Evolutionary conservation across 2,329 filamentous ascomycete species (phyloP).

Genomic region (Colletotrichum endophyticum): DNA sequence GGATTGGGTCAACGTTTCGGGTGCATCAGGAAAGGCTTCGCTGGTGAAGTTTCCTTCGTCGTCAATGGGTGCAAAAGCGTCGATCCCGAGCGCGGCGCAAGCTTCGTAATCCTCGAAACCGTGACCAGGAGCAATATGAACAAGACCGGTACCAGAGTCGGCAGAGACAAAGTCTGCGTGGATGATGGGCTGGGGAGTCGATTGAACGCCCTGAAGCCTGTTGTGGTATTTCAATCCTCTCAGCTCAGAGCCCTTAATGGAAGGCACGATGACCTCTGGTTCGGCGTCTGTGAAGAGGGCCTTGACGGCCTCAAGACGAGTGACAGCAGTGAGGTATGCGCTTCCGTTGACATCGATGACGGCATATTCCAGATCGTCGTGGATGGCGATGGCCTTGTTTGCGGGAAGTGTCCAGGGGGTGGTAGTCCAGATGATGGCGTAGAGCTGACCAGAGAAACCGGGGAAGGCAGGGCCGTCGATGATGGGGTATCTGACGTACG

Average conservation of each 20-base stretch:
- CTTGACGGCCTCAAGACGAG: slow-evolving; percentile 66
- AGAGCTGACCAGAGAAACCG: slow-evolving; percentile 55
- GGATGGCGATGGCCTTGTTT: slow-evolving; percentile 87
- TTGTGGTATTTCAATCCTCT: slow-evolving; percentile 72
- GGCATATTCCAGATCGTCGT: slow-evolving; percentile 75
- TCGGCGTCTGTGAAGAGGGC: slow-evolving; percentile 52
- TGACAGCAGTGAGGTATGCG: slow-evolving; percentile 74
- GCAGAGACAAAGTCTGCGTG: slow-evolving; percentile 89
- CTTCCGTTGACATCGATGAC: slow-evolving; percentile 63
- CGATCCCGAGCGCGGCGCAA: slow-evolving; percentile 73
- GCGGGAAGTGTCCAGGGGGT: slow-evolving; percentile 97
- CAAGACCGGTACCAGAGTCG: slow-evolving; percentile 91
- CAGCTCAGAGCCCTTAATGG: slow-evolving; percentile 70
- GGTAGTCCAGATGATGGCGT: slow-evolving; percentile 96
- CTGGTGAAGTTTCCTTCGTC: slow-evolving; percentile 81
- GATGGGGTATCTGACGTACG: slow-evolving; percentile 83
- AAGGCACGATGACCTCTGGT: slow-evolving; percentile 53
- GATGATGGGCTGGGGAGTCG: slow-evolving; percentile 71
- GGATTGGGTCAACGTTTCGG: slow-evolving; percentile 67
- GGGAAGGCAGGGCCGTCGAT: slow-evolving; percentile 49
- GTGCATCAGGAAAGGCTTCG: slow-evolving; percentile 76
- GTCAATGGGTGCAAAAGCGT: slow-evolving; percentile 82
- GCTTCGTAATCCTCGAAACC: slow-evolving; percentile 95
- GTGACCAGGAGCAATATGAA: slow-evolving; percentile 92
- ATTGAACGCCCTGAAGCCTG: slow-evolving; percentile 64